A percentile compares a stretch with the other conserved stretches of the same genome.
phyloP scores from a whole-genome alignment of 305 asterid genomes.

The Rubia tinctorum region DNA sequence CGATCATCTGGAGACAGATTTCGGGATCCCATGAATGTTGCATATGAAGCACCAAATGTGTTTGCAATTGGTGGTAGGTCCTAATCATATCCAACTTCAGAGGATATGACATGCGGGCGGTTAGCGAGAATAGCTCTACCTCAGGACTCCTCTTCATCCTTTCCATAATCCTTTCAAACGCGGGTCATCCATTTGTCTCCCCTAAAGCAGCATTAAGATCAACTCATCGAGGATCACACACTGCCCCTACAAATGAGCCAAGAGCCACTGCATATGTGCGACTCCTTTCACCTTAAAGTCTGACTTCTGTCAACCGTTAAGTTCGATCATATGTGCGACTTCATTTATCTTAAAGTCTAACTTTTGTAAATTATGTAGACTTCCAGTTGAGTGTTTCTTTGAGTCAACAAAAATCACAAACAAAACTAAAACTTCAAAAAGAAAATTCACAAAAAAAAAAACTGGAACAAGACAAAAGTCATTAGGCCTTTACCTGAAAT shows the following conservation, averaged over 20 bases:
- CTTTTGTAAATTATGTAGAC: too few species aligned
- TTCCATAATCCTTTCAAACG: slow-evolving; percentile 78
- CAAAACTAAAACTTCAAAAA: too few species aligned
- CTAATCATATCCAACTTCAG: slow-evolving; percentile 83
- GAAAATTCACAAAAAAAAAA: too few species aligned
- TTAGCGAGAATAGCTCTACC: slow-evolving; percentile 73
- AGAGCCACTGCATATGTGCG: slow-evolving; percentile 67
- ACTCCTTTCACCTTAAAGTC: slow-evolving; percentile 44
- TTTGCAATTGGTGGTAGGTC: slow-evolving; percentile 76
- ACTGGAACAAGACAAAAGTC: too few species aligned
- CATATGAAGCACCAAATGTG: slow-evolving; percentile 95
- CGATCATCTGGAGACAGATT: slow-evolving; percentile 93
- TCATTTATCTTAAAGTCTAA: too few species aligned
- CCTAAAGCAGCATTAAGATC: slow-evolving; percentile 91
- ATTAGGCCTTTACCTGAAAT: too few species aligned
- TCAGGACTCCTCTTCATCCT: slow-evolving; percentile 76
- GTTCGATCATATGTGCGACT: slow-evolving; percentile 44
- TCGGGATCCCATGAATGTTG: slow-evolving; percentile 89
- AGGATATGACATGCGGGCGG: slow-evolving; percentile 80
- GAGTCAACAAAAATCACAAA: too few species aligned
- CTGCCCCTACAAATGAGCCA: slow-evolving; percentile 82
- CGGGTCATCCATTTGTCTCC: slow-evolving; percentile 86
- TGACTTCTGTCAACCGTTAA: slow-evolving; percentile 83
- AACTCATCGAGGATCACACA: slow-evolving; percentile 87
- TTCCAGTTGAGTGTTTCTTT: too few species aligned